Conservation (phyloP, 176 grass and related monocot genomes). For the Lolium multiflorum region DNA sequence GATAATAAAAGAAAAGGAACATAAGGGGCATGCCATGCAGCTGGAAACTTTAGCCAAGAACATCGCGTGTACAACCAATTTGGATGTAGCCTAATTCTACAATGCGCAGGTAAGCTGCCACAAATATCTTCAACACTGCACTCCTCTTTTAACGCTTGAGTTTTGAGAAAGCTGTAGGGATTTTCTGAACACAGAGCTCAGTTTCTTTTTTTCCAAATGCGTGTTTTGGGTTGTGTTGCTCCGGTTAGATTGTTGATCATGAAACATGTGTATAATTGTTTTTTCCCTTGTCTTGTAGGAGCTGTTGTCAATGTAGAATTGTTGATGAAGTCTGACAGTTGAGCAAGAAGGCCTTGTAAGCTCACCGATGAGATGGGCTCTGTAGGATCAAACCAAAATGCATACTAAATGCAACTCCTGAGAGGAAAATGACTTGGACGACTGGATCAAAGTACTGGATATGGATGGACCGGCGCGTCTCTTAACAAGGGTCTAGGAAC, state of each 20-base stretch:
- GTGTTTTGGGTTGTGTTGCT: background rate
- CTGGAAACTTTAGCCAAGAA: constrained; percentile 48
- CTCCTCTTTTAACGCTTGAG: background rate
- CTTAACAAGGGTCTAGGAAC: constrained; percentile 46
- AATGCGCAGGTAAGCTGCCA: constrained; percentile 48
- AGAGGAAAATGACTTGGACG: constrained; percentile 21
- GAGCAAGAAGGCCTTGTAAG: constrained; percentile 28
- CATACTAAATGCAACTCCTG: constrained; percentile 20
- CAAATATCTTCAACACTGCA: background rate
- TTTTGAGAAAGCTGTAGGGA: background rate
- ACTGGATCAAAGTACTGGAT: background rate
- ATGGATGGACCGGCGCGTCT: constrained; percentile 24
- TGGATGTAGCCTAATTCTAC: constrained; percentile 45
- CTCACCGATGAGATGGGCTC: background rate
- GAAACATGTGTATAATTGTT: background rate
- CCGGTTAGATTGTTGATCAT: constrained; percentile 1
- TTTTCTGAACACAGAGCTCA: constrained; percentile 21
- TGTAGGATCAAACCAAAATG: constrained; percentile 17
- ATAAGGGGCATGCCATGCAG: constrained; percentile 32
- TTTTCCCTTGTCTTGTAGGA: constrained; percentile 32
- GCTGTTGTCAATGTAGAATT: background rate
- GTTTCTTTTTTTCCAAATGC: background rate
- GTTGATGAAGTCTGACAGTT: constrained; percentile 24
- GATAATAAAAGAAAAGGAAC: constrained; percentile 41
- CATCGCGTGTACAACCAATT: constrained; percentile 33